Evolutionary conservation across 306 rosid species (phyloP), one percentile per base, ranked within the genome.

Genomic region (Sesbania bispinosa): DNA sequence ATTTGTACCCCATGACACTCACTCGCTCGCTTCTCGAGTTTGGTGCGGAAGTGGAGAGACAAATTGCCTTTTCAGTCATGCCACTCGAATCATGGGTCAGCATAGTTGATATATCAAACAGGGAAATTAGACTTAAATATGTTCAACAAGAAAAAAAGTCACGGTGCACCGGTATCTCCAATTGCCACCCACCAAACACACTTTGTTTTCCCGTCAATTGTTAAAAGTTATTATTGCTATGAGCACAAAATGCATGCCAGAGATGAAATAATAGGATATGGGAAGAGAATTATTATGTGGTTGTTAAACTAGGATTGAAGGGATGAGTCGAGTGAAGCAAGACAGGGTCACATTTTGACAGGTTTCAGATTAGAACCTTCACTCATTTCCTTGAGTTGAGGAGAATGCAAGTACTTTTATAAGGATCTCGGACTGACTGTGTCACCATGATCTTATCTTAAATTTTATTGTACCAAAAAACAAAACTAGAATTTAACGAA

Each of bases 131-230:
- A 52, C 52, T 35, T 36, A 15, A 13, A 15, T 54, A 54, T 29
- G 27, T 50, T 78, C 66, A 52, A 59, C 75, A 24, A 48, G 6
- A 82, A 82, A 77, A 83, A 75, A 80, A 57, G 79, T 63, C 9
- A 67, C 42, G 69, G 57, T 35, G 81, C 79, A 61, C 52, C 29
- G 21, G 63, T 53, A 10, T 3, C 14, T 69, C 74, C 77, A 54
- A 62, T 60, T 66, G 70, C 76, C 59, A 60, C 69, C 73, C 79
- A 80, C 69, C 75, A 47, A 58, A 9, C 46, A 4, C 15, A 51
- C 67, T 35, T 0, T 8, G 11, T 18, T 21, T 9, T 52, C 45
- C 73, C 16, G 30, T 63, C 35, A n/a, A n/a, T 33, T 24, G 41
- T 18, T 35, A 13, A 4, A 27, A 15, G 26, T 15, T 51, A 52